Conservation (phyloP, 371 early-diverging fungal genomes). For the Ordospora pajunii region DNA sequence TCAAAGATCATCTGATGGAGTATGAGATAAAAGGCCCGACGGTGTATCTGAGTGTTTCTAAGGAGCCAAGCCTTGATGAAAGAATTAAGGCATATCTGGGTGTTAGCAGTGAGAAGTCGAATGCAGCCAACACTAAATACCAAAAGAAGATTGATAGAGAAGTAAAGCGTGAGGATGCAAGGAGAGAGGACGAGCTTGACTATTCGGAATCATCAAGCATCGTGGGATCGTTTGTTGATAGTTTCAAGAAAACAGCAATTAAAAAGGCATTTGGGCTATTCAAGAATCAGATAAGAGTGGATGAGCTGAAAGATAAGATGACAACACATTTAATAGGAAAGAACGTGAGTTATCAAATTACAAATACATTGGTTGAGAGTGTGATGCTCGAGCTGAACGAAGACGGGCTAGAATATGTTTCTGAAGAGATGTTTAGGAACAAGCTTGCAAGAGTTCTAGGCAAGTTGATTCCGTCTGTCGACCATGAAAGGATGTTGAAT, state of each 20-base stretch:
- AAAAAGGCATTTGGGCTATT: conserved; percentile 44
- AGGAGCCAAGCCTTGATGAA: not conserved
- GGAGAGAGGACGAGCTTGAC: conserved; percentile 19
- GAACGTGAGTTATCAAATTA: conserved; percentile 51
- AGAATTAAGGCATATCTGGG: not conserved
- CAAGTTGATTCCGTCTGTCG: conserved; percentile 75
- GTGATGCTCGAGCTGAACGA: conserved; percentile 35
- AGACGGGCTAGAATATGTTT: conserved; percentile 27
- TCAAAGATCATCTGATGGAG: conserved; percentile 36
- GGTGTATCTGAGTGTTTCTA: conserved; percentile 32
- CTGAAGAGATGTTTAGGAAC: conserved; percentile 60
- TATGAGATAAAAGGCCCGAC: conserved; percentile 42
- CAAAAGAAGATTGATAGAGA: not conserved
- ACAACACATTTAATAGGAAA: conserved; percentile 52
- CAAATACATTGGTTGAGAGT: conserved; percentile 43
- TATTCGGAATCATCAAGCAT: conserved; percentile 2
- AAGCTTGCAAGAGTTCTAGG: conserved; percentile 70
- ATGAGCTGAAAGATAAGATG: conserved; percentile 45
- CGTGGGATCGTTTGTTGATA: not conserved
- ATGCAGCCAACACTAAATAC: not conserved
- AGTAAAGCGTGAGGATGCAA: conserved; percentile 13
- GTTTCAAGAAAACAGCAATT: not conserved
- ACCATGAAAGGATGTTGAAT: conserved; percentile 83
- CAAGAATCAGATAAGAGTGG: conserved; percentile 35
- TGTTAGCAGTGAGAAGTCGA: not conserved